phyloP scores from a whole-genome alignment of 768 basidiomycete genomes.

The Termitomyces sp. region DNA sequence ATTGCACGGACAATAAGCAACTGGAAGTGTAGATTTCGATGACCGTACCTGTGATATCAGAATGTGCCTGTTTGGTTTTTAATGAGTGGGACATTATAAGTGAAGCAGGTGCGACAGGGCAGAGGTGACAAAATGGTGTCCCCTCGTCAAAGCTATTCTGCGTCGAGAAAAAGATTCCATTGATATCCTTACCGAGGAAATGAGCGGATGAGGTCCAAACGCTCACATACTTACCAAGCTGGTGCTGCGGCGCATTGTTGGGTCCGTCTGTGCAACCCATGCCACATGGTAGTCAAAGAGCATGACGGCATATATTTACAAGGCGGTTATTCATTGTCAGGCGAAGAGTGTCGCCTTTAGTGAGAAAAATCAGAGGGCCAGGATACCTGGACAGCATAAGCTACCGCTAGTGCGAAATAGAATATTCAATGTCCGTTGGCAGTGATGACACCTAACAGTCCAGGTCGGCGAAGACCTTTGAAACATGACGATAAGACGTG shows the following conservation, averaged over 20 bases:
- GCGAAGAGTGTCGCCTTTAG: no score
- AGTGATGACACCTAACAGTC: not conserved
- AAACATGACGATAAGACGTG: slow-evolving; percentile 1
- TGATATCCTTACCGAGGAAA: slow-evolving; percentile 10
- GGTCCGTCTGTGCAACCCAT: slow-evolving; percentile 10
- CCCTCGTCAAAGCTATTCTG: slow-evolving; percentile 19
- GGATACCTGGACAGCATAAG: slow-evolving; percentile 4
- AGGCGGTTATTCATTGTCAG: slow-evolving; percentile 13
- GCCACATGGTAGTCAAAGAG: not conserved
- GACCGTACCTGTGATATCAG: slow-evolving; percentile 23
- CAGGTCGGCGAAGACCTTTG: not conserved
- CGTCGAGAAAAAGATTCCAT: slow-evolving; percentile 18
- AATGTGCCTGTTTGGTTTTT: slow-evolving; percentile 24
- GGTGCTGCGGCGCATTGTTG: slow-evolving; percentile 18
- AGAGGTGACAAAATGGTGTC: slow-evolving; percentile 17
- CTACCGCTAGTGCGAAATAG: not conserved
- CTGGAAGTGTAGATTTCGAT: no score
- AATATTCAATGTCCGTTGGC: slow-evolving; percentile 10
- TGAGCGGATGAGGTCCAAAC: not conserved
- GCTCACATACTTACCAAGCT: slow-evolving; percentile 2
- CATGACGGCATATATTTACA: not conserved
- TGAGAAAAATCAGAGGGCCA: not conserved
- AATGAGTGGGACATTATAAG: slow-evolving; percentile 22
- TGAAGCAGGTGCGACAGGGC: slow-evolving; percentile 25
- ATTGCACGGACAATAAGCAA: not conserved